A percentile compares a stretch with the other conserved stretches of the same genome.
These are phyloP conservation scores for Cucurbita pepo DNA, from an alignment of 306 rosid species.

Conservation along the genomic window DNA sequence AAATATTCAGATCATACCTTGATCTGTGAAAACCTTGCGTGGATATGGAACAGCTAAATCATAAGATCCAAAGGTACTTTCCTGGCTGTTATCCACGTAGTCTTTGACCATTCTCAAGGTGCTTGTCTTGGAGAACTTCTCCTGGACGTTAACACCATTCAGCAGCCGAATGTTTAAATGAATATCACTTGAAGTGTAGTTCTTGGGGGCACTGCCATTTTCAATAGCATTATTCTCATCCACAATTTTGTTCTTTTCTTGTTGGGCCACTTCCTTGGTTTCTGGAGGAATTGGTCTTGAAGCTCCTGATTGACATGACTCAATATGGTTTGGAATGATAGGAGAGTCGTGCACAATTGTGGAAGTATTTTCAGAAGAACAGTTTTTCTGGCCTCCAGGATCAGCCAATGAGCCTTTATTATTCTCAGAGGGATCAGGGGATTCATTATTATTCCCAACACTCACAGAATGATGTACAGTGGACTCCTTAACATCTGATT, in stretches of 20 bases:
- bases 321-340: slow-evolving; percentile 2
- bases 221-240: slow-evolving; percentile 6
- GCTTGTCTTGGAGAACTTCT: slow-evolving; percentile 29
- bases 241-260: slow-evolving; percentile 8
- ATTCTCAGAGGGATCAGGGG: slow-evolving; percentile 7
- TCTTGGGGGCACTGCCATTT: background rate
- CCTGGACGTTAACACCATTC: slow-evolving; percentile 24
- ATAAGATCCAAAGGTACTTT: slow-evolving; percentile 19
- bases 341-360: background rate
- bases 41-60: slow-evolving; percentile 55
- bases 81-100: slow-evolving; percentile 21
- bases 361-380: background rate
- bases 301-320: slow-evolving; percentile 13
- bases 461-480: slow-evolving; percentile 5
- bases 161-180: slow-evolving; percentile 37
- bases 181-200: slow-evolving; percentile 15
- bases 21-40: slow-evolving; percentile 30
- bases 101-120: slow-evolving; percentile 31
- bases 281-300: slow-evolving; percentile 9
- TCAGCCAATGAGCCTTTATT: background rate
- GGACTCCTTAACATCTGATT: slow-evolving; percentile 4
- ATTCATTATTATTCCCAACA: slow-evolving; percentile 7
- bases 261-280: slow-evolving; percentile 4
- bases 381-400: background rate
- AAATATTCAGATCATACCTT: slow-evolving; percentile 19